A percentile compares a stretch with the other conserved stretches of the same genome.
Evolutionary conservation across 345 rosid genomes (phyloP).

Genomic region (Populus alba): DNA sequence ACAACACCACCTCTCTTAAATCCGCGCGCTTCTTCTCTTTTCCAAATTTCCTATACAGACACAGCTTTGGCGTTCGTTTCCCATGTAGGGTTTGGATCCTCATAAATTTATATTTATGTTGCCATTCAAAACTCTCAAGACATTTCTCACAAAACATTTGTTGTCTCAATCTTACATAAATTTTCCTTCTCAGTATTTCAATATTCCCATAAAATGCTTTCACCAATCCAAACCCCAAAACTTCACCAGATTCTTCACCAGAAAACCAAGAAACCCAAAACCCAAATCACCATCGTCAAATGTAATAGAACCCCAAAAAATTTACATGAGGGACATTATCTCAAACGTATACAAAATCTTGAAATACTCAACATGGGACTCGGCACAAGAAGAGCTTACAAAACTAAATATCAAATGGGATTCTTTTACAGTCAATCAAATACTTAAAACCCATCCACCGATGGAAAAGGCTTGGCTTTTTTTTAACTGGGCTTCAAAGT

Average conservation of each 20-base stretch:
- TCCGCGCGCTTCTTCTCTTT: background rate
- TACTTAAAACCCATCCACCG: slow-evolving; percentile 84
- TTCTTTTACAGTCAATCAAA: slow-evolving; percentile 68
- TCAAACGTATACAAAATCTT: slow-evolving; percentile 59
- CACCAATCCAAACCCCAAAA: slow-evolving; percentile 36
- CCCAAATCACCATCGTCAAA: background rate
- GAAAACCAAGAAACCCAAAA: background rate
- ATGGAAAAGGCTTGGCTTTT: slow-evolving; percentile 93
- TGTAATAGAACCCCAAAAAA: slow-evolving; percentile 22
- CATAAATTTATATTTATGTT: slow-evolving; percentile 19
- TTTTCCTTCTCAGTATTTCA: background rate
- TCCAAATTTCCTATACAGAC: background rate
- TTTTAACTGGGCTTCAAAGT: slow-evolving; percentile 64
- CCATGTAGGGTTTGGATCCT: background rate
- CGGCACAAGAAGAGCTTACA: slow-evolving; percentile 54
- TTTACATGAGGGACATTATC: slow-evolving; percentile 53
- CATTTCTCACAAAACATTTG: slow-evolving; percentile 14
- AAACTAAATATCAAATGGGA: slow-evolving; percentile 62
- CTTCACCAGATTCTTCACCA: slow-evolving; percentile 17
- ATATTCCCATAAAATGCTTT: slow-evolving; percentile 24
- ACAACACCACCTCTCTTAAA: background rate
- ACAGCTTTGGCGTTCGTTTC: background rate
- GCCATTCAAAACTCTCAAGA: slow-evolving; percentile 6
- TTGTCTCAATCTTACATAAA: slow-evolving; percentile 17
- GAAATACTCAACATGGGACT: slow-evolving; percentile 72